phyloP scores from a whole-genome alignment of 306 rosid species.

The Morella rubra region DNA sequence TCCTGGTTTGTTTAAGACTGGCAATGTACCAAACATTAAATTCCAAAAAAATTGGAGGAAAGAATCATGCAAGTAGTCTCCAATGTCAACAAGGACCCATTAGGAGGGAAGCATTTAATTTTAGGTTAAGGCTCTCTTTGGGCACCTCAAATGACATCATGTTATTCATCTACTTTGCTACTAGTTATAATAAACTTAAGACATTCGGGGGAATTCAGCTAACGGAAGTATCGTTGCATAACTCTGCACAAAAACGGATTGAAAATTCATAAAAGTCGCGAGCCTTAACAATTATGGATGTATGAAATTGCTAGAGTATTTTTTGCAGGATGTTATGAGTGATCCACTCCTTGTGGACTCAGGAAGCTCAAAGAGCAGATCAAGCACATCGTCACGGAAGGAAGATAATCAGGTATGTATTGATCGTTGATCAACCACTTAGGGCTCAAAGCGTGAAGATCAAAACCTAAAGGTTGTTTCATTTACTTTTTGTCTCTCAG shows the following conservation, averaged over 20 bases:
- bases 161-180: background rate
- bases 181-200: background rate
- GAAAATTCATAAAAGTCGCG: background rate
- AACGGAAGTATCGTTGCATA: background rate
- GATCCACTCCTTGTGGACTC: conserved; percentile 39
- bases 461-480: conserved; percentile 1
- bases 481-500: conserved; percentile 5
- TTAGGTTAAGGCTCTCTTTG: background rate
- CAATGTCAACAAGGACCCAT: background rate
- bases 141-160: background rate
- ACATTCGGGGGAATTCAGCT: background rate
- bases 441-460: conserved; percentile 1
- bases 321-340: conserved; percentile 56
- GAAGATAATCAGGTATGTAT: conserved; percentile 29
- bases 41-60: background rate
- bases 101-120: background rate
- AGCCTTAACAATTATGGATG: background rate
- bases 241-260: background rate
- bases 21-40: background rate
- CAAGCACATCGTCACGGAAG: conserved; percentile 36
- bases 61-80: background rate
- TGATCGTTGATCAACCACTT: background rate
- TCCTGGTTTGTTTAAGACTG: background rate
- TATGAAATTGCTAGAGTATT: background rate
- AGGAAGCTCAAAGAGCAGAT: conserved; percentile 40